A percentile compares a stretch with the other conserved stretches of the same genome.
Conservation (phyloP, 345 rosid species). For the Linum usitatissimum region DNA sequence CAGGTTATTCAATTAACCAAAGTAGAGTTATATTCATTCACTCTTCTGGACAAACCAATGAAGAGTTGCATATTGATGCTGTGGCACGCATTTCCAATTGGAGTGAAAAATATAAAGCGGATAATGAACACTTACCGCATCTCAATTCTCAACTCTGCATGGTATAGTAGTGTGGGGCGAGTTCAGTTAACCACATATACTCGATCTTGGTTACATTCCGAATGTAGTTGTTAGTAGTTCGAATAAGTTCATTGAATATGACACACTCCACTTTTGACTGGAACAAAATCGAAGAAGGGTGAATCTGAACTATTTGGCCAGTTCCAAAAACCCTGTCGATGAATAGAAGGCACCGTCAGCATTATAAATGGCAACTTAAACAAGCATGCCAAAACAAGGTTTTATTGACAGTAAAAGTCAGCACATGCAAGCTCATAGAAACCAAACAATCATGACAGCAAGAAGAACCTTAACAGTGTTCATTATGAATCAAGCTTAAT, state of each 20-base stretch:
- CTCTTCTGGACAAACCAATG: neutral
- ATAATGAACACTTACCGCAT: slow-evolving; percentile 10
- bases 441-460: slow-evolving; percentile 1
- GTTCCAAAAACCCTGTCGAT: slow-evolving; percentile 76
- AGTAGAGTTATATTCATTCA: neutral
- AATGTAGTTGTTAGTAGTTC: slow-evolving; percentile 69
- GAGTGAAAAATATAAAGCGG: neutral
- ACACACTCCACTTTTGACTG: slow-evolving; percentile 68
- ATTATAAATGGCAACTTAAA: neutral
- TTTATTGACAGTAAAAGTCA: neutral
- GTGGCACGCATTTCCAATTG: neutral
- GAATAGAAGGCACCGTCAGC: slow-evolving; percentile 7
- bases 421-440: neutral
- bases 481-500: neutral
- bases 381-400: slow-evolving; percentile 1
- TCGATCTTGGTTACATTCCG: slow-evolving; percentile 66
- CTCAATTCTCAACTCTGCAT: slow-evolving; percentile 28
- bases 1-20: neutral
- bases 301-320: slow-evolving; percentile 75
- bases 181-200: slow-evolving; percentile 70
- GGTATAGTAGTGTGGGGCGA: slow-evolving; percentile 76
- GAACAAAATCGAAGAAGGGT: slow-evolving; percentile 74
- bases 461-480: neutral
- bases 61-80: neutral
- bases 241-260: slow-evolving; percentile 70